Percentiles rank a stretch among this genome's conserved stretches.
phyloP scores from a whole-genome alignment of 257 asterid genomes.

The Solanum paucissectum region DNA sequence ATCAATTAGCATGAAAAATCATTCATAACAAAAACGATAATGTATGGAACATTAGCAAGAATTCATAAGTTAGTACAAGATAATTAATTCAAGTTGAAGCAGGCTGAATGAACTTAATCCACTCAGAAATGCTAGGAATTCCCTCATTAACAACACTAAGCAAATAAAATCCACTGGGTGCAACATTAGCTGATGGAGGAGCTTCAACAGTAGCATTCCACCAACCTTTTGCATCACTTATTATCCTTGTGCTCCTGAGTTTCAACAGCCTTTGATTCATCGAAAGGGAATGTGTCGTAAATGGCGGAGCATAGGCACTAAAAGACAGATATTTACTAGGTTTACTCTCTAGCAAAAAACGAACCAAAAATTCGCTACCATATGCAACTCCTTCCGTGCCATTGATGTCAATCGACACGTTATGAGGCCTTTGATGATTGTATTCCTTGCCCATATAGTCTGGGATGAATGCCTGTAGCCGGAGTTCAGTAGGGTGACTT shows the following conservation, averaged over 20 bases:
- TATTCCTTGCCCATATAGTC: constrained; percentile 23
- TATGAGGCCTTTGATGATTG: constrained; percentile 28
- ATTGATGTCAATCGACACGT: constrained; percentile 14
- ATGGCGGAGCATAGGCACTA: constrained; percentile 45
- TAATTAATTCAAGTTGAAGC: background rate
- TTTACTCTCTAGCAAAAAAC: constrained; percentile 13
- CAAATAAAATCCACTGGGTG: constrained; percentile 66
- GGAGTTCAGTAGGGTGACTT: constrained; percentile 43
- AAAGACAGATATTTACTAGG: constrained; percentile 8
- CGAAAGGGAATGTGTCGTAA: constrained; percentile 47
- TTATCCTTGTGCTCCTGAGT: constrained; percentile 25
- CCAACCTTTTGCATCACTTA: constrained; percentile 20
- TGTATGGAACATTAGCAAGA: background rate
- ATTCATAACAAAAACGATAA: background rate
- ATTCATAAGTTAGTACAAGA: background rate
- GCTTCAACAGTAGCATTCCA: constrained; percentile 38
- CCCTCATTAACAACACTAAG: constrained; percentile 44
- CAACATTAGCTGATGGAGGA: constrained; percentile 47
- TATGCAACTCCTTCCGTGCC: constrained; percentile 14
- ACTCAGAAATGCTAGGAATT: constrained; percentile 43
- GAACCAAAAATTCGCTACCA: constrained; percentile 28
- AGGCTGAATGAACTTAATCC: constrained; percentile 41
- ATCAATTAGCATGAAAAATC: background rate
- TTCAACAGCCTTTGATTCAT: constrained; percentile 61
- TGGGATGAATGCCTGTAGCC: constrained; percentile 47